Evolutionary conservation across 1,284 basidiomycete species (phyloP).

Genomic region (Cryptococcus sp.): DNA sequence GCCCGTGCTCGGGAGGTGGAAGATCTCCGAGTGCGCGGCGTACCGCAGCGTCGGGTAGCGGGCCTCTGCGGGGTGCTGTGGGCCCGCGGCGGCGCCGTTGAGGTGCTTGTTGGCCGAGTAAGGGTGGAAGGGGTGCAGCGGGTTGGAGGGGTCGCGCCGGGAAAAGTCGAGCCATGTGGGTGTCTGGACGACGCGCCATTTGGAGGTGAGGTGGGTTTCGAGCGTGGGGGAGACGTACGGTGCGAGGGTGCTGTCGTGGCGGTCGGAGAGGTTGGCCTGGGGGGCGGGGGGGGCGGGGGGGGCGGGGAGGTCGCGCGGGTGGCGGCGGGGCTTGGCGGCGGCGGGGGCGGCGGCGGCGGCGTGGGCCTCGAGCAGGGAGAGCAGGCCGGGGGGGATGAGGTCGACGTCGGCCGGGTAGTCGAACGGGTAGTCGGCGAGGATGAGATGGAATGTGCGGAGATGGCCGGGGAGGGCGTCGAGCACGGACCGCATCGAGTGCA

Average conservation of each 20-base stretch:
- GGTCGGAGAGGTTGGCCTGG: neutral
- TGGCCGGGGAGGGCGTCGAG: conserved; percentile 35
- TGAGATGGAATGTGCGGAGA: conserved; percentile 39
- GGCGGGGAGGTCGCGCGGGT: neutral
- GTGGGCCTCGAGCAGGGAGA: conserved; percentile 21
- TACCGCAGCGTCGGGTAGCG: conserved; percentile 35
- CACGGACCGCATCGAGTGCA: conserved; percentile 46
- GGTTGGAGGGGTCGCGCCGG: conserved; percentile 25
- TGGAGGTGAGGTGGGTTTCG: conserved; percentile 9
- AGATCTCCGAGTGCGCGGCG: conserved; percentile 43
- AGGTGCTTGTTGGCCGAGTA: conserved; percentile 12
- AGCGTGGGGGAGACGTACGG: conserved; percentile 12
- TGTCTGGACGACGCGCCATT: conserved; percentile 41
- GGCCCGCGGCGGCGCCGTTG: too few species aligned
- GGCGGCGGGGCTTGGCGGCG: neutral
- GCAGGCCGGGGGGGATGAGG: conserved; percentile 26
- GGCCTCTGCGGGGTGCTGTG: conserved; percentile 8
- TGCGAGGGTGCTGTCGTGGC: neutral
- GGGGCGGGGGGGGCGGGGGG: neutral
- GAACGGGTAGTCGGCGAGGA: conserved; percentile 41
- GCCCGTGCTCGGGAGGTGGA: conserved; percentile 36
- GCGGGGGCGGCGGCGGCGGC: neutral
- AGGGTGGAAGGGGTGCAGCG: conserved; percentile 33
- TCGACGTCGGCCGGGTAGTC: conserved; percentile 22
- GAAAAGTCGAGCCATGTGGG: conserved; percentile 45